Evolutionary conservation across 192 early-diverging fungal species (phyloP).

Genomic region (Cetraspora pellucida): DNA sequence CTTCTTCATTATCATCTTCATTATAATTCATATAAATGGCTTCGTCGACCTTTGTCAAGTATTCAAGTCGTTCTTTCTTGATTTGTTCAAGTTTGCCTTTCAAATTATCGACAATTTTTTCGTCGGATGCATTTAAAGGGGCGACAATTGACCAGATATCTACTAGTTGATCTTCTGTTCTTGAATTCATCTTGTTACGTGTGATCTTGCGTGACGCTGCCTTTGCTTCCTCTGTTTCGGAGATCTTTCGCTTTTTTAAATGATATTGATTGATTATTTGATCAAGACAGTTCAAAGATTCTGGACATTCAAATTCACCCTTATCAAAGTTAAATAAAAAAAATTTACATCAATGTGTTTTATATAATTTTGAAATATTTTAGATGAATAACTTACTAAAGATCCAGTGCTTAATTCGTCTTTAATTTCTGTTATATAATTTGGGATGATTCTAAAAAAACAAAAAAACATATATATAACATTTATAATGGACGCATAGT

Average conservation of each 20-base stretch:
- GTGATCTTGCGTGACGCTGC: not conserved
- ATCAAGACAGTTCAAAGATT: not conserved
- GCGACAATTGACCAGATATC: not conserved
- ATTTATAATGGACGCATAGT: too few species aligned
- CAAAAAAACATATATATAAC: too few species aligned
- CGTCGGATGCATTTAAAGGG: slow-evolving; percentile 7
- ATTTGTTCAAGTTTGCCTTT: not conserved
- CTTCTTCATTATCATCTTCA: not conserved
- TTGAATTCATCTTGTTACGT: not conserved
- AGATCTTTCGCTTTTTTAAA: not conserved
- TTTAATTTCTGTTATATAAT: not conserved
- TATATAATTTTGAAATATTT: too few species aligned
- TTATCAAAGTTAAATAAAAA: not conserved
- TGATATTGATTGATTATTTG: not conserved
- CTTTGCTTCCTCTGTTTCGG: slow-evolving; percentile 4
- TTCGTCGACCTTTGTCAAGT: not conserved
- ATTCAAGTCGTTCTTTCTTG: not conserved
- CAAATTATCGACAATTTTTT: not conserved
- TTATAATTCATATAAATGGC: not conserved
- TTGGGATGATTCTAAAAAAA: not conserved
- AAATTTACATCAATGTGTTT: not conserved
- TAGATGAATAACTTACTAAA: not conserved
- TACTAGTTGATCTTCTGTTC: not conserved
- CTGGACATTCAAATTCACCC: not conserved
- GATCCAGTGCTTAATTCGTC: not conserved